phyloP scores from a whole-genome alignment of 2,329 filamentous ascomycete species.

The Phialocephala sp. region DNA sequence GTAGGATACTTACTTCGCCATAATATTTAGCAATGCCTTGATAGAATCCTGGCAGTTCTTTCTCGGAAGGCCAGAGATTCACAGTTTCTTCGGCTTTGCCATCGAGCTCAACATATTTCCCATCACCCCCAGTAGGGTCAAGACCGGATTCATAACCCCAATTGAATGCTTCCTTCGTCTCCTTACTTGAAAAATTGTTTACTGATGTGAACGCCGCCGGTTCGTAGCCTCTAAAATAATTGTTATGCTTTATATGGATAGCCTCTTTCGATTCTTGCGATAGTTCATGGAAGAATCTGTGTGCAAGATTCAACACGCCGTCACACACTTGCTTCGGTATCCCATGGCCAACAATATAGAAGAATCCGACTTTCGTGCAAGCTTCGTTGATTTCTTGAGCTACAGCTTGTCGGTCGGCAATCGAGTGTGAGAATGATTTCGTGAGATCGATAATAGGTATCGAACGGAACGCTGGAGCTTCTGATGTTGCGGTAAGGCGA shows the following conservation, averaged over 20 bases:
- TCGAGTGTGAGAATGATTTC: slow-evolving; percentile 38
- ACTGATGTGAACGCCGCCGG: slow-evolving; percentile 52
- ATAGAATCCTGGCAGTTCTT: slow-evolving; percentile 40
- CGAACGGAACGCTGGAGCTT: slow-evolving; percentile 33
- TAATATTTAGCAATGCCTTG: slow-evolving; percentile 40
- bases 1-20: slow-evolving; percentile 29
- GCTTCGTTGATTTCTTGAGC: slow-evolving; percentile 39
- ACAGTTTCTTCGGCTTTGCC: slow-evolving; percentile 34
- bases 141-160: slow-evolving; percentile 42
- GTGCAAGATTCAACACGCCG: slow-evolving; percentile 48
- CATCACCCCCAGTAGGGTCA: slow-evolving; percentile 41
- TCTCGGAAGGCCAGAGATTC: slow-evolving; percentile 41
- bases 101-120: slow-evolving; percentile 43
- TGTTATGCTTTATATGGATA: slow-evolving; percentile 46
- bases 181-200: slow-evolving; percentile 51
- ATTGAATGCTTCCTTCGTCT: slow-evolving; percentile 52
- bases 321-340: slow-evolving; percentile 49
- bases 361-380: slow-evolving; percentile 41
- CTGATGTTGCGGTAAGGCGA: slow-evolving; percentile 31
- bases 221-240: slow-evolving; percentile 55
- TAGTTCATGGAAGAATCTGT: slow-evolving; percentile 54
- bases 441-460: slow-evolving; percentile 42
- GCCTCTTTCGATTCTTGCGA: slow-evolving; percentile 51
- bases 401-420: slow-evolving; percentile 35
- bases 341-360: slow-evolving; percentile 52